Percentiles rank a stretch among this genome's conserved stretches.
Conservation (phyloP, 495 filamentous ascomycete genomes). For the Pseudoneurospora amorphoporcata region DNA sequence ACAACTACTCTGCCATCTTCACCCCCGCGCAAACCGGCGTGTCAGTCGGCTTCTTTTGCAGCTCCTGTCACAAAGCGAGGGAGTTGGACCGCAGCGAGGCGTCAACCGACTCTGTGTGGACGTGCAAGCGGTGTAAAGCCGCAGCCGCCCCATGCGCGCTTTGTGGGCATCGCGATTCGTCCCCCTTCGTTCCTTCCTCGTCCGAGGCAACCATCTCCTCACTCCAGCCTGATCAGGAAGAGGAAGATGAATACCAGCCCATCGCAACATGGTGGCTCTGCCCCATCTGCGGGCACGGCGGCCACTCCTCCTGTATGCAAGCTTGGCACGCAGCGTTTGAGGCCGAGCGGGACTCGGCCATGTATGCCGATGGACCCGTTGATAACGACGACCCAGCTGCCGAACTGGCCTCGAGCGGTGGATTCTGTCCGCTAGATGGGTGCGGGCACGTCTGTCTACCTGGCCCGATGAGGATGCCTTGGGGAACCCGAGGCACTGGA, state of each 20-base stretch:
- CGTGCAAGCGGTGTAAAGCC: slow-evolving; percentile 34
- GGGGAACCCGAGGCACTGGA: background rate
- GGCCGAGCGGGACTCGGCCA: slow-evolving; percentile 2
- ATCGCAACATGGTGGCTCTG: slow-evolving; percentile 56
- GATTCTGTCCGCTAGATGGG: slow-evolving; percentile 63
- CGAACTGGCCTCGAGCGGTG: slow-evolving; percentile 46
- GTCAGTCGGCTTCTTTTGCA: slow-evolving; percentile 37
- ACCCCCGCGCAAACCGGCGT: slow-evolving; percentile 41
- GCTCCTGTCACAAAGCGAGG: slow-evolving; percentile 40
- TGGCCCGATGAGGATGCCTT: slow-evolving; percentile 27
- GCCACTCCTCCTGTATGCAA: slow-evolving; percentile 57
- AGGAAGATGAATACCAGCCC: slow-evolving; percentile 9
- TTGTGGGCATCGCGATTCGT: slow-evolving; percentile 29
- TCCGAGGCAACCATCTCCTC: background rate
- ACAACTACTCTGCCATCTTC: slow-evolving; percentile 50
- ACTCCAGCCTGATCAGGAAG: background rate
- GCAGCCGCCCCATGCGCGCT: slow-evolving; percentile 35
- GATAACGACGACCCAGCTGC: slow-evolving; percentile 2
- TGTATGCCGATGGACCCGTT: background rate
- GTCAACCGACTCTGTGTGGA: slow-evolving; percentile 32
- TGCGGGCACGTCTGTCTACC: slow-evolving; percentile 66
- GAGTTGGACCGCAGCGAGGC: slow-evolving; percentile 33
- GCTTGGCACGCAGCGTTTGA: slow-evolving; percentile 47
- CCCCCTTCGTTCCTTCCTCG: slow-evolving; percentile 8
- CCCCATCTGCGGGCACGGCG: slow-evolving; percentile 64